Base-by-base conservation (phyloP, 2,329 filamentous ascomycete genomes). In the Botrytis byssoidea region DNA sequence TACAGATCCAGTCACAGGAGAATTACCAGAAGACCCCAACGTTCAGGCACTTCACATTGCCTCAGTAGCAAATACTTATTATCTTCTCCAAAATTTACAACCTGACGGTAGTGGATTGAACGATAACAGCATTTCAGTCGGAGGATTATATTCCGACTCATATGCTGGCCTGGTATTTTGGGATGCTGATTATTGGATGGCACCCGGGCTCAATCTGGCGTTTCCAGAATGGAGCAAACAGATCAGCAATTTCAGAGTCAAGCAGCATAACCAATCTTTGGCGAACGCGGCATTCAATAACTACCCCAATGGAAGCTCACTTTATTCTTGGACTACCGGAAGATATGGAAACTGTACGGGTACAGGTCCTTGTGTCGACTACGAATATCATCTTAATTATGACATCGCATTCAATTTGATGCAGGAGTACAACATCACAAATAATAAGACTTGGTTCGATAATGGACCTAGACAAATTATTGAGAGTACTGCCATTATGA, bases 351-450 rank as follows among this genome's bases (percentile, higher is more conserved):
- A 93, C 77, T 93, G 91, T 78, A 93, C 91, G 12, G 80, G 84
- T 3, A 88, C 87, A 4, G 87, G 87, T 2, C 85, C 87, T 40
- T 93, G 91, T 80, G 91, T 90, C 77, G 90, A 93, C 80, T 92
- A 93, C 76, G 86, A 93, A 79, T 93, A 93, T 77, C 91, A 93
- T 80, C 77, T 93, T 55, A 92, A 92, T 77, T 89, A 90, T 12
- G 91, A 92, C 76, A 92, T 93, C 76, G 89, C 88, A 0, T 83
- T 92, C 44, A 81, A 81, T 68, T 57, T 81, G n/a, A 68, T 81
- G 12, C 80, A 82, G 65, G 74, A 78, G 37, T 77, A 80, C 60
- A 81, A 81, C 44, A 79, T 81, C 61, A 83, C 80, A 5, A 79
- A 81, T 7, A 80, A 82, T 51, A 75, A 77, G 32, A 81, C 81